Conservation (phyloP, 148 eudicot species). For the Pharnaceum exiguum region DNA sequence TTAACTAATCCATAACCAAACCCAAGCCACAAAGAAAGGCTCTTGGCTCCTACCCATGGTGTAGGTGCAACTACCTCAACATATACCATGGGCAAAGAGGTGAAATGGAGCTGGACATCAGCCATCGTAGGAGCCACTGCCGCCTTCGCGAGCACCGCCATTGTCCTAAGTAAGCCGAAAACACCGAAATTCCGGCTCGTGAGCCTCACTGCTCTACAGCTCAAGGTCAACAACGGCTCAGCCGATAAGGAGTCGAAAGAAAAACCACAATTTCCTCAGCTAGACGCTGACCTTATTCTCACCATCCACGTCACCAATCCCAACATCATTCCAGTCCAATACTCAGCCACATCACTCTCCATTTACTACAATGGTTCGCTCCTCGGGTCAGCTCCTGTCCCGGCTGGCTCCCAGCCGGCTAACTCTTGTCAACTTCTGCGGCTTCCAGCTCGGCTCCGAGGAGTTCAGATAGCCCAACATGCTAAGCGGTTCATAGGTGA, state of each 20-base stretch:
- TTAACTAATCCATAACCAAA: not conserved
- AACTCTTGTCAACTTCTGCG: slow-evolving; percentile 52
- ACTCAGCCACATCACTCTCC: slow-evolving; percentile 59
- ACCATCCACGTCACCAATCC: slow-evolving; percentile 91
- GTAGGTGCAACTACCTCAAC: not conserved
- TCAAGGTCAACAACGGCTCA: slow-evolving; percentile 8
- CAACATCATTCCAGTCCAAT: slow-evolving; percentile 52
- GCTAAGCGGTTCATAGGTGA: slow-evolving; percentile 48
- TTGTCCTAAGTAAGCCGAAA: slow-evolving; percentile 38
- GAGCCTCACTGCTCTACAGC: slow-evolving; percentile 47
- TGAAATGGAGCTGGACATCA: slow-evolving; percentile 62
- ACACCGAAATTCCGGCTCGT: slow-evolving; percentile 61
- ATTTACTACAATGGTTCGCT: slow-evolving; percentile 59
- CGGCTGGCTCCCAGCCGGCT: slow-evolving; percentile 60
- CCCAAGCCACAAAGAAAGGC: not conserved
- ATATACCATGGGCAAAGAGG: slow-evolving; percentile 30
- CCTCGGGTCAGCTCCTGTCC: slow-evolving; percentile 54
- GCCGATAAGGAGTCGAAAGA: not conserved
- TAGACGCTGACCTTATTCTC: slow-evolving; percentile 55
- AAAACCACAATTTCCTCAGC: slow-evolving; percentile 39
- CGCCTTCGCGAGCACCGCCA: slow-evolving; percentile 41
- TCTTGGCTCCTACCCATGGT: not conserved
- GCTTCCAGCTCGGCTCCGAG: slow-evolving; percentile 65
- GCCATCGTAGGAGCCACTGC: slow-evolving; percentile 61
- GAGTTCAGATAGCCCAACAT: slow-evolving; percentile 56